A percentile compares a stretch with the other conserved stretches of the same genome.
These are phyloP conservation scores for Aspergillus ochraceoroseus DNA, from an alignment of 2,329 filamentous ascomycete genomes.

Conservation along the genomic window DNA sequence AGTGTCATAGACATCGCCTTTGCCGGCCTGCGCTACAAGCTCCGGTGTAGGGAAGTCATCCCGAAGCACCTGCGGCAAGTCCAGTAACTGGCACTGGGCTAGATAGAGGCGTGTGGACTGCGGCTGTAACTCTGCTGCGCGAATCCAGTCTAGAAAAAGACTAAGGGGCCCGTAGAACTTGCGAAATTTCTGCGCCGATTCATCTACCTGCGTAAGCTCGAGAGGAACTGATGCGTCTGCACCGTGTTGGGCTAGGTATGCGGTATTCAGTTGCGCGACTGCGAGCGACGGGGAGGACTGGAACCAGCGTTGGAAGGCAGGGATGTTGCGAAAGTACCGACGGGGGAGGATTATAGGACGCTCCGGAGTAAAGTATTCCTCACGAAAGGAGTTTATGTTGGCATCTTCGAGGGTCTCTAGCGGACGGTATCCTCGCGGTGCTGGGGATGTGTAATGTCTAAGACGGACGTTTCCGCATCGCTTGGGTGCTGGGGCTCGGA, in stretches of 20 bases:
- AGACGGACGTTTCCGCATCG: conserved; percentile 1
- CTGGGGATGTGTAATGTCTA: conserved; percentile 1
- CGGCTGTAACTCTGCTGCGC: conserved; percentile 22
- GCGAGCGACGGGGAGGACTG: conserved; percentile 32
- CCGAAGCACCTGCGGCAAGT: conserved; percentile 60
- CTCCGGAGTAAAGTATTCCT: conserved; percentile 51
- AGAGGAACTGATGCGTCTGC: conserved; percentile 53
- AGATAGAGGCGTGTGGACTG: conserved; percentile 62
- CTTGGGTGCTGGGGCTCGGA: too few relatives aligned
- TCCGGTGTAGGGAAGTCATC: conserved; percentile 64
- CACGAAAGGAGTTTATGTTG: conserved; percentile 48
- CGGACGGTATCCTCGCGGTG: conserved; percentile 20
- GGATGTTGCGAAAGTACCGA: conserved; percentile 44
- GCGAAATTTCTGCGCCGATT: conserved; percentile 35
- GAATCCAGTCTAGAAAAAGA: conserved; percentile 58
- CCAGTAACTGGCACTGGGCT: conserved; percentile 69
- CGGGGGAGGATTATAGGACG: conserved; percentile 51
- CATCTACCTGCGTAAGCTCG: conserved; percentile 47
- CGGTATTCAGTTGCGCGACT: conserved; percentile 35
- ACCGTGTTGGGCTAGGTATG: conserved; percentile 45
- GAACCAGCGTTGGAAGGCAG: conserved; percentile 60
- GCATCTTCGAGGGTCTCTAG: conserved; percentile 31
- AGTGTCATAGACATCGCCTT: conserved; percentile 78
- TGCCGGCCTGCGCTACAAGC: conserved; percentile 59
- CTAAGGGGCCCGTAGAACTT: conserved; percentile 51